These are phyloP conservation scores for Rutidosis leptorrhynchoides DNA, from an alignment of 129 eudicot genomes.

Conservation along the genomic window DNA sequence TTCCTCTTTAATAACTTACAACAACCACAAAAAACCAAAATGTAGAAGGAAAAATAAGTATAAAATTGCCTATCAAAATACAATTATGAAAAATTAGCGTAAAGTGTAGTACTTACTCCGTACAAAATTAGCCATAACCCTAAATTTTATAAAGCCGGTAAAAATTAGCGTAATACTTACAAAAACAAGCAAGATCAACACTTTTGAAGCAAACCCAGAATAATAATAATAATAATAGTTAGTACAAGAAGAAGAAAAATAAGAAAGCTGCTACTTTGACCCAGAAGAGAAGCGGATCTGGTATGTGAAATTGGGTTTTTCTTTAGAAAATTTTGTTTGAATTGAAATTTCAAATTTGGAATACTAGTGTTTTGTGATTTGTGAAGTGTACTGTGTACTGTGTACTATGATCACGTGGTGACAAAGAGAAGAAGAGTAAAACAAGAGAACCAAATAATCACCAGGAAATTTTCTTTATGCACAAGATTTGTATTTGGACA, in stretches of 20 bases:
- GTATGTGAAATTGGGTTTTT: slow-evolving; percentile 16
- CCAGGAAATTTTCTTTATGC: too few species aligned
- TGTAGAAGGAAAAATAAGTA: not conserved
- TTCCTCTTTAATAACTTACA: not conserved
- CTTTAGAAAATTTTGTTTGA: not conserved
- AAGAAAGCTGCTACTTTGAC: slow-evolving; percentile 16
- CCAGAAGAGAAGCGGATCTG: slow-evolving; percentile 35
- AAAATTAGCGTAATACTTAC: not conserved
- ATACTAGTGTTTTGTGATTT: not conserved
- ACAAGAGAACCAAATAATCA: too few species aligned
- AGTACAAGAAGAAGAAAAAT: not conserved
- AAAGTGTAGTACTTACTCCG: too few species aligned
- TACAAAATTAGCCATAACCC: slow-evolving; percentile 13
- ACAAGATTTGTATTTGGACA: too few species aligned
- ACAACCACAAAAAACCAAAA: not conserved
- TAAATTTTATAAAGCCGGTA: not conserved
- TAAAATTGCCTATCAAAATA: not conserved
- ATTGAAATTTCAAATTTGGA: slow-evolving; percentile 2
- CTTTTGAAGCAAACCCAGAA: slow-evolving; percentile 11
- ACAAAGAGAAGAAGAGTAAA: slow-evolving; percentile 3
- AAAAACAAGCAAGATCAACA: not conserved
- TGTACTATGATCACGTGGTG: slow-evolving; percentile 44
- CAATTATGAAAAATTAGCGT: not conserved
- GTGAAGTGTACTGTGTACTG: slow-evolving; percentile 9
- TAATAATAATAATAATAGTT: too few species aligned